Evolutionary conservation across 805 yeast genomes (phyloP), one percentile per base, ranked within the genome.

Genomic region (Barnettozyma siamensis): DNA sequence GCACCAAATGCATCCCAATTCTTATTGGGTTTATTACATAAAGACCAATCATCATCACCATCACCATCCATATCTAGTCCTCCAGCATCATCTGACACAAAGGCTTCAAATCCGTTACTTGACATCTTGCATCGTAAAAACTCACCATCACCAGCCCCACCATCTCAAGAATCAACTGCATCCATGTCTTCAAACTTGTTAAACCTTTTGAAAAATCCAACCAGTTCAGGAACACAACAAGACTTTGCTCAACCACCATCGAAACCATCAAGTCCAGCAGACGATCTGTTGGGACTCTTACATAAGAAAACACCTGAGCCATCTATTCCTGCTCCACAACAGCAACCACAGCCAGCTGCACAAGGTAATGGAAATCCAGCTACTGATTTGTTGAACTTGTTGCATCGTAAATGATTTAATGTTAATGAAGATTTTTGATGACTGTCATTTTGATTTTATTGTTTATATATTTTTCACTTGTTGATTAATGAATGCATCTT

Each of bases 341-440:
- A n/a, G n/a, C n/a, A n/a, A n/a, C n/a, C 38, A 23, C 18, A 10
- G 5, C 35, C 44, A 37, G 20, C 15, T 17, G 29, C 5, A 8
- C n/a, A 26, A 26, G n/a, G n/a, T 8, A 13, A 13, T 8, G 54
- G 52, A 1, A 32, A 47, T 2, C 46, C 51, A 18, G 54, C 59
- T 12, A 40, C 42, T 19, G 55, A 54, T 15, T 37, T 53, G 17
- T 23, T 55, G 42, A 45, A 19, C 13, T 34, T 52, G 9, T 35
- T 53, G 12, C 54, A 53, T 36, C 34, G 44, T 13, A 29, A 20
- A n/a, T 32, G 16, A 13, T 6, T 13, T 11, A 13, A n/a, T n/a
- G n/a, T n/a, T n/a, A n/a, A n/a, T n/a, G n/a, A n/a, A n/a, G 9
- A 21, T 21, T 21, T 6, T 7, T 9, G 9, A 7, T 21, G 24